Conservation (phyloP, 768 basidiomycete genomes). For the Naematelia encephala region DNA sequence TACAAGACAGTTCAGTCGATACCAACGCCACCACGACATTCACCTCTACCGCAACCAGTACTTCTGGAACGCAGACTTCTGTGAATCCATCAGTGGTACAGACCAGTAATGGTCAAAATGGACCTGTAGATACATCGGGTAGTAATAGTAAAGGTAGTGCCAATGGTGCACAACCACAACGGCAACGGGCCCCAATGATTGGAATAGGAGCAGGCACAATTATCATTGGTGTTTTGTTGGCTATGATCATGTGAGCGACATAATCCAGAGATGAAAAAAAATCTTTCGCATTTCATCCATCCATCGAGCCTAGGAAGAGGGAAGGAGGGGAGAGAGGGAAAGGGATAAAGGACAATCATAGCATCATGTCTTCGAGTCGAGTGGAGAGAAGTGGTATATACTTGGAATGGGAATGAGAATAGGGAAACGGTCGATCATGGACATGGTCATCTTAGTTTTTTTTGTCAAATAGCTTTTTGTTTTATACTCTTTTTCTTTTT, state of each 20-base stretch:
- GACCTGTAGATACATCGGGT: conserved; percentile 30
- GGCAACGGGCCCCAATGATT: neutral
- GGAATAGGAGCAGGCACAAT: neutral
- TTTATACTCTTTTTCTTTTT: too few species aligned
- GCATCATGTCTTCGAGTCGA: neutral
- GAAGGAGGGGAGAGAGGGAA: too few species aligned
- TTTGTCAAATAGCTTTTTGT: too few species aligned
- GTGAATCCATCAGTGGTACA: conserved; percentile 60
- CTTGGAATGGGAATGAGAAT: too few species aligned
- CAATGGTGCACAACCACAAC: neutral
- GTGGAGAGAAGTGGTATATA: too few species aligned
- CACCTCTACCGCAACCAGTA: conserved; percentile 55
- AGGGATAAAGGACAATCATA: neutral
- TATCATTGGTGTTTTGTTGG: neutral
- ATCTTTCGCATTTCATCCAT: too few species aligned
- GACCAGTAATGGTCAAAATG: conserved; percentile 62
- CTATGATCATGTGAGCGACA: neutral
- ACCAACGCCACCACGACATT: conserved; percentile 56
- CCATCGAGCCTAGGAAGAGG: too few species aligned
- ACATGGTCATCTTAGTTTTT: too few species aligned
- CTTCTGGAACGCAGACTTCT: conserved; percentile 59
- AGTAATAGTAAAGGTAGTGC: conserved; percentile 29
- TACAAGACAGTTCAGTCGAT: conserved; percentile 32
- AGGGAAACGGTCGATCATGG: too few species aligned
- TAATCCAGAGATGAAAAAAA: neutral